These are phyloP conservation scores for Lentinula lateritia DNA, from an alignment of 768 basidiomycete species.

Conservation along the genomic window DNA sequence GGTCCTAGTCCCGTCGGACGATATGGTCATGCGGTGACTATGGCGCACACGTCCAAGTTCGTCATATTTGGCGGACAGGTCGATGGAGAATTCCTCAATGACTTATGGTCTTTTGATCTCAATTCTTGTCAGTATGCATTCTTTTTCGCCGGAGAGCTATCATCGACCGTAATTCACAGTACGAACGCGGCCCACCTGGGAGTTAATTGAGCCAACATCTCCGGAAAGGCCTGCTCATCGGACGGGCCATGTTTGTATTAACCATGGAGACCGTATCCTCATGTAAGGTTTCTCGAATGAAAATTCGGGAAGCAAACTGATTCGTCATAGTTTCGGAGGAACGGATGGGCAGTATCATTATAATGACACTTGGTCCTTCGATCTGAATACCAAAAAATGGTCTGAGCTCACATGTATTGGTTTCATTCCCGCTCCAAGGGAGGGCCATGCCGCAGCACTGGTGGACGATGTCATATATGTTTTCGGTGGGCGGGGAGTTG, in stretches of 20 bases:
- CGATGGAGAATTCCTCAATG: constrained; percentile 90
- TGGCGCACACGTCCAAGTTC: constrained; percentile 81
- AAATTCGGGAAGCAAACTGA: constrained; percentile 3
- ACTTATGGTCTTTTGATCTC: constrained; percentile 94
- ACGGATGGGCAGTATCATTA: constrained; percentile 99
- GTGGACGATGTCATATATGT: constrained; percentile 98
- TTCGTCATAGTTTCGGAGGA: constrained; percentile 77
- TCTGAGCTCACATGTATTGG: constrained; percentile 93
- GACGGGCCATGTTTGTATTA: constrained; percentile 89
- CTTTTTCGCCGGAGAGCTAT: constrained; percentile 1
- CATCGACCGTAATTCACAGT: constrained; percentile 39
- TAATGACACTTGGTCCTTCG: constrained; percentile 97
- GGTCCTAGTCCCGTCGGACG: constrained; percentile 80
- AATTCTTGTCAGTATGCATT: constrained; percentile 67
- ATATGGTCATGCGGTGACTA: constrained; percentile 94
- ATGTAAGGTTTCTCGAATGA: constrained; percentile 46
- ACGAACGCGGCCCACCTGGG: constrained; percentile 81
- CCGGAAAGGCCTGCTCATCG: constrained; percentile 69
- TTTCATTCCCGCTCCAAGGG: constrained; percentile 90
- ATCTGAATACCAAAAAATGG: constrained; percentile 77
- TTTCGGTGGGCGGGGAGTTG: constrained; percentile 95
- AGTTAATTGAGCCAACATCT: constrained; percentile 59
- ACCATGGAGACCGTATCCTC: constrained; percentile 77
- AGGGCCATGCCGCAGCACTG: constrained; percentile 93
- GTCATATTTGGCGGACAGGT: constrained; percentile 96